Base-by-base conservation (phyloP, 2,329 filamentous ascomycete species). In the Sporothrix mexicana region DNA sequence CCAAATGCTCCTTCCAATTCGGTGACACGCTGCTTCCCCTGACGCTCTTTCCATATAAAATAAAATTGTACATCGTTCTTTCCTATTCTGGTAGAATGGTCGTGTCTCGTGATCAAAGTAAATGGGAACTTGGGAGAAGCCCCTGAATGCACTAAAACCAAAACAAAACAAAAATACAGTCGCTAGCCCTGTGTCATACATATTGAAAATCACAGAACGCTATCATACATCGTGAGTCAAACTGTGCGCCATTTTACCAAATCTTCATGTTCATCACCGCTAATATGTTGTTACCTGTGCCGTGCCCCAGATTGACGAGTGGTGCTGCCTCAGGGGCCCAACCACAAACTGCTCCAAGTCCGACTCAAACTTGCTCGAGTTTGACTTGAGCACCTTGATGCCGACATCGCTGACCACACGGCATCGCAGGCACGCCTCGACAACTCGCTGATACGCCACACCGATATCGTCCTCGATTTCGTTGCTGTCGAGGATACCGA, bases 401-500 rank as follows among this genome's bases (percentile, higher is more conserved):
- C 75, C 72, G 15, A 51, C 30, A 23, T 76, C 72, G 36, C 71
- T 74, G 23, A 74, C 43, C 13, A 76, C 75, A 1, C 70, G 74
- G 53, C 74, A 76, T 13, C 71, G 69, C 25, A 76, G 55, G 47
- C 74, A 76, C 17, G 74, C 72, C 36, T 74, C 71, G 51, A 75
- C 71, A 3, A 74, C 75, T 7, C 53, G 55, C 62, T 76, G 75
- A 55, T 76, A 76, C 5, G 55, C 64, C 8, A 73, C 73, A 49
- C 75, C 75, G 9, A 75, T 70, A 49, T 76, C 74, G 55, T 76
- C 75, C 41, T 74, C 71, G 64, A 76, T 75, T 49, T 74, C 70
- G 62, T 75, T 73, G 75, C 71, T 74, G 43, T 73, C 41, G 41
- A 76, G 72, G n/a, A 76, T 67, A 23, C 69, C 72, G 7, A 75